Evolutionary conservation across 306 rosid species (phyloP).

Genomic region (Delonix regia): DNA sequence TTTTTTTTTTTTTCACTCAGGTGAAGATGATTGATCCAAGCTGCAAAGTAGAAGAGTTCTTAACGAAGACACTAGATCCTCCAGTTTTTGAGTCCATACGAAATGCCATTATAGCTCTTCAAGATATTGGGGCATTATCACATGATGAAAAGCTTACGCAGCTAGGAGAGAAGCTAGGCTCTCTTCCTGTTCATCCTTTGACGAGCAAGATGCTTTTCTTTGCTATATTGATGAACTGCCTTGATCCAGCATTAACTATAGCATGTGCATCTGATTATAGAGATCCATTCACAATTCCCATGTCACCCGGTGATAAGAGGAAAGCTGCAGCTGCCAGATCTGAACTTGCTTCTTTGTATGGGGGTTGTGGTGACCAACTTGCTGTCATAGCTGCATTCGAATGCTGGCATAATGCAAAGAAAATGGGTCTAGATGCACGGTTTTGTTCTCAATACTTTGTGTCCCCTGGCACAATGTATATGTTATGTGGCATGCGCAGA

Average conservation of each 20-base stretch:
- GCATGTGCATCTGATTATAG: conserved; percentile 84
- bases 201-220: conserved; percentile 91
- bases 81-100: conserved; percentile 77
- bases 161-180: conserved; percentile 88
- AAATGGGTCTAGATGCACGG: conserved; percentile 53
- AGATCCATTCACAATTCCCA: conserved; percentile 88
- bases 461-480: conserved; percentile 61
- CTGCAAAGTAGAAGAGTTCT: conserved; percentile 69
- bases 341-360: conserved; percentile 76
- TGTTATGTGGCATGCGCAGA: conserved; percentile 76
- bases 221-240: conserved; percentile 89
- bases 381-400: conserved; percentile 83
- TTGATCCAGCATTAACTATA: conserved; percentile 92
- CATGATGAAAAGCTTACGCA: conserved; percentile 72
- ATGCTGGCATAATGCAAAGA: conserved; percentile 77
- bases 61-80: conserved; percentile 86
- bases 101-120: conserved; percentile 79
- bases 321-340: conserved; percentile 65
- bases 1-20: conserved; percentile 43
- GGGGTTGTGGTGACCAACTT: conserved; percentile 87
- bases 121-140: conserved; percentile 91
- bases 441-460: conserved; percentile 77
- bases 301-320: conserved; percentile 61
- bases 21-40: conserved; percentile 86
- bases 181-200: conserved; percentile 91